Base-by-base conservation (phyloP, 305 asterid species). In the Solanum hybrid region DNA sequence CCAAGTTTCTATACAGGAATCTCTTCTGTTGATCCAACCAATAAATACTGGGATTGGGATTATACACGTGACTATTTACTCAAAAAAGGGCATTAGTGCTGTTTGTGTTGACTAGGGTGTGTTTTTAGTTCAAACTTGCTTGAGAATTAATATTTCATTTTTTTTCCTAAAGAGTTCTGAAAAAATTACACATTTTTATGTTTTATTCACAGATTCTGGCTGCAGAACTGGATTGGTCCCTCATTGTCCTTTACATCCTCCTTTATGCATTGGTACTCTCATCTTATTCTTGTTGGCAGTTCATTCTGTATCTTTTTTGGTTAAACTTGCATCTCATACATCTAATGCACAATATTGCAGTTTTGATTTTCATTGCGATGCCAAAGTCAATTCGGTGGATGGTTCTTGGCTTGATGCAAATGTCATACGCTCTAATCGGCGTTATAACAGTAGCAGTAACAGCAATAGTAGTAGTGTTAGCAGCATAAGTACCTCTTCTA, bases 211-310 rank as follows among this genome's bases (percentile, higher is more conserved):
- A 98, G 99, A 92, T 98, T 98, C 92, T 98, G 99, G 99, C 94
- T 98, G 76, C 99, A 98, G 91, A 98, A 97, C 87, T 98, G 99
- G 99, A 97, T 94, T 85, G 98, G 99, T 17, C 98, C 98, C 56
- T 94, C 99, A 34, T 91, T 96, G 88, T 93, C 94, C 89, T 95
- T 94, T 87, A 94, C 99, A 88, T 96, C 99, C 91, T 94, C 95
- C 78, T 92, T 94, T 91, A 93, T 95, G 95, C 95, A 96, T 90
- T 91, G 99, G 99, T 97, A 85, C 78, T 81, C 19, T 4, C 11
- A 29, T 10, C 87, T 84, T 81, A 51, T 29, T 85, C n/a, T 51
- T 56, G 69, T 32, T 56, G 76, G 76, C 87, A 51, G 76, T 56
- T 51, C 76, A 84, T 31, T 56, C 32, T 1, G 2, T 85, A 10